These are phyloP conservation scores for Xanthoceras sorbifolium DNA, from an alignment of 345 rosid species.

Conservation along the genomic window DNA sequence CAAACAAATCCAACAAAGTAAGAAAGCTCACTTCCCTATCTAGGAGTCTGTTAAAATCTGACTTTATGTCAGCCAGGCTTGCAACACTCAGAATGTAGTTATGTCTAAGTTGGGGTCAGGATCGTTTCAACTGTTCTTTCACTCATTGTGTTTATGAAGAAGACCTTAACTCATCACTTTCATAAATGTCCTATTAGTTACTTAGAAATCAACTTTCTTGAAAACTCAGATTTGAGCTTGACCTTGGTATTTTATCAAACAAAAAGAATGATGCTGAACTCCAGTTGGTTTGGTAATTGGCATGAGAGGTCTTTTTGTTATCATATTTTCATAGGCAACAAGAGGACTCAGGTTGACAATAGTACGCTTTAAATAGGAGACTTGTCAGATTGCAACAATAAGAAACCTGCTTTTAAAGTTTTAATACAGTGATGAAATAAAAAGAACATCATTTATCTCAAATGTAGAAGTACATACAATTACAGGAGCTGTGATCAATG, in stretches of 20 bases:
- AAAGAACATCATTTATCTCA: constrained; percentile 1
- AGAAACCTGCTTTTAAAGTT: constrained; percentile 7
- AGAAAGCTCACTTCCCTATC: not conserved
- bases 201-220: not conserved
- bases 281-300: not conserved
- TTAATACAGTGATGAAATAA: not conserved
- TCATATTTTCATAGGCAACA: constrained; percentile 6
- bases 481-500: constrained; percentile 69
- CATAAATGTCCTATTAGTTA: not conserved
- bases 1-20: constrained; percentile 12
- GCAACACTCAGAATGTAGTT: not conserved
- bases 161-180: not conserved
- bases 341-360: not conserved
- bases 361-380: not conserved
- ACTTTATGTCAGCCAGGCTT: not conserved
- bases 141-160: not conserved
- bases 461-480: constrained; percentile 56
- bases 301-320: not conserved
- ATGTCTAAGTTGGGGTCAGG: not conserved
- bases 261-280: not conserved
- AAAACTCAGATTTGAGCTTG: not conserved
- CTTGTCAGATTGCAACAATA: not conserved
- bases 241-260: not conserved
- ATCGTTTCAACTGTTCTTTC: not conserved
- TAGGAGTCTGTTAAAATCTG: not conserved